Percentiles rank a stretch among this genome's conserved stretches.
These are phyloP conservation scores for Aspergillus terreus DNA, from an alignment of 2,329 filamentous ascomycete genomes.

Conservation along the genomic window DNA sequence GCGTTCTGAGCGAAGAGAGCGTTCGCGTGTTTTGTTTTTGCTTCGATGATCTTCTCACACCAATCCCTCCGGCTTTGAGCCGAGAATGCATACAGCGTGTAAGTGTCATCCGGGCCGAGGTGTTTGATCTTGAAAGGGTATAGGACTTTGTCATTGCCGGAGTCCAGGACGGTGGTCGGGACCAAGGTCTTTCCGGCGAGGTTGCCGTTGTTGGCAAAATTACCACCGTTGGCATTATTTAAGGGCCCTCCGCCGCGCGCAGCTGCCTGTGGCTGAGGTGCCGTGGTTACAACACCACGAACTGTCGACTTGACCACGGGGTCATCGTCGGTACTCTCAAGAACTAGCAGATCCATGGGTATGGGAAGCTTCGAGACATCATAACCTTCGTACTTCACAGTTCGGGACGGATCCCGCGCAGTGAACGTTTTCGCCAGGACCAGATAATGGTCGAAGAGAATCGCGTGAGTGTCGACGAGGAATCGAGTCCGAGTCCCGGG, in stretches of 20 bases:
- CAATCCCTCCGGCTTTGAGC: constrained; percentile 75
- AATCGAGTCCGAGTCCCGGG: constrained; percentile 84
- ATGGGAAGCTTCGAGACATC: constrained; percentile 95
- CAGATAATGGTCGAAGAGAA: constrained; percentile 95
- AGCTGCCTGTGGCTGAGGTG: constrained; percentile 53
- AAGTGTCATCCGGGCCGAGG: constrained; percentile 79
- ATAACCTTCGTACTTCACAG: constrained; percentile 75
- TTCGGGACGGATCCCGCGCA: constrained; percentile 63
- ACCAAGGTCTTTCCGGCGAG: constrained; percentile 47
- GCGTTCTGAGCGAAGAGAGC: constrained; percentile 88
- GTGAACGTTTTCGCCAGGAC: constrained; percentile 80
- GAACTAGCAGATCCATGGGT: constrained; percentile 89
- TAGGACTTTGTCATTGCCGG: constrained; percentile 68
- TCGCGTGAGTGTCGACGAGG: constrained; percentile 89
- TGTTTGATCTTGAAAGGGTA: constrained; percentile 97
- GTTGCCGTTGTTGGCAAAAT: no score
- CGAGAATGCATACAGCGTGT: constrained; percentile 81
- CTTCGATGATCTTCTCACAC: constrained; percentile 90
- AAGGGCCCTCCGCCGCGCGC: constrained; percentile 23
- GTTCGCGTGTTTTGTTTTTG: constrained; percentile 89
- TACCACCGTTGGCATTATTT: constrained; percentile 54
- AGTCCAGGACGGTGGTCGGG: constrained; percentile 48
- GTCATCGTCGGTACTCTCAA: constrained; percentile 91
- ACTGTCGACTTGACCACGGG: constrained; percentile 75
- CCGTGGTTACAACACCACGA: constrained; percentile 61